Evolutionary conservation across 352 stramenopile species (phyloP).

Genomic region (Phytophthora fragariaefolia): DNA sequence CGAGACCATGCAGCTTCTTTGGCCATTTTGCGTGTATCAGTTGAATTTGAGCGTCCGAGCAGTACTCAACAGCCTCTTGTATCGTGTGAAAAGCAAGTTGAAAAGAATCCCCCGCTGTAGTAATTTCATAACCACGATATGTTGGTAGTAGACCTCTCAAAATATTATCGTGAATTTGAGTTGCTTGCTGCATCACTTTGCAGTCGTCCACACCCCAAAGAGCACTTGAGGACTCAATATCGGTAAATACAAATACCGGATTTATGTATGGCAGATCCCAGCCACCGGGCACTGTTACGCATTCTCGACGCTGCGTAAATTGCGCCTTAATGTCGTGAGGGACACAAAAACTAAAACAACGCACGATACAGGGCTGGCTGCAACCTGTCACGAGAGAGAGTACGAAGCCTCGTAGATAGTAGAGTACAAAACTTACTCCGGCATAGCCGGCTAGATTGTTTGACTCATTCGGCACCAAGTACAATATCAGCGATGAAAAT

Average conservation of each 20-base stretch:
- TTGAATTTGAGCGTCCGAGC: conserved; percentile 51
- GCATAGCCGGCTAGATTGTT: conserved; percentile 29
- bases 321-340: conserved; percentile 41
- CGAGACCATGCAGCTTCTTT: conserved; percentile 44
- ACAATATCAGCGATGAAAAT: conserved; percentile 51
- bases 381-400: conserved; percentile 50
- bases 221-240: conserved; percentile 63
- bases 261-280: conserved; percentile 25
- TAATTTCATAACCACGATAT: conserved; percentile 73
- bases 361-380: conserved; percentile 51
- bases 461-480: conserved; percentile 21
- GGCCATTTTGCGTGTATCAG: conserved; percentile 62
- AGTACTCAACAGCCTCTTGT: conserved; percentile 57
- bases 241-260: conserved; percentile 65
- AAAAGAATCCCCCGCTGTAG: conserved; percentile 67
- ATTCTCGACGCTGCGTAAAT: conserved; percentile 33
- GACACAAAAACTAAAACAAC: conserved; percentile 38
- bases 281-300: neutral
- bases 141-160: conserved; percentile 32
- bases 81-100: conserved; percentile 69
- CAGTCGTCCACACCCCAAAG: conserved; percentile 48
- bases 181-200: conserved; percentile 44
- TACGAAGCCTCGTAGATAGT: conserved; percentile 50
- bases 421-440: conserved; percentile 45
- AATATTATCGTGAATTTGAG: conserved; percentile 51